Evolutionary conservation across 192 early-diverging fungal genomes (phyloP), one percentile per base, ranked within the genome.

Genomic region (Podila epigama): DNA sequence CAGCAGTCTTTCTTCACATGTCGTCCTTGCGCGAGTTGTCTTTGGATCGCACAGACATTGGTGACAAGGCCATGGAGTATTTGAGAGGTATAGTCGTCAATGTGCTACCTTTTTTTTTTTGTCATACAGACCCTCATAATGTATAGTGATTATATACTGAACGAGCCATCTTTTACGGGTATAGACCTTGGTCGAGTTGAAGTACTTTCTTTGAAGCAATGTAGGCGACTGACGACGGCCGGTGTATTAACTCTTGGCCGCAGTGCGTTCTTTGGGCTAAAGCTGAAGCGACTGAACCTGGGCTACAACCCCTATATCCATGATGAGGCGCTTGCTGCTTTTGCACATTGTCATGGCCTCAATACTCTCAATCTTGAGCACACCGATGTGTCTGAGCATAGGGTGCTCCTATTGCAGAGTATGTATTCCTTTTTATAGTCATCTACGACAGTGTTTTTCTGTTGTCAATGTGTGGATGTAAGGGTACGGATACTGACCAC

Each of bases 11-110:
- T 58, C 50, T 63, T 51, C 79, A 72, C 42, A 44, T 83, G 60
- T 59, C 32, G 1, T 62, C 62, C 7, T 59, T 85, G 20, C 68
- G 59, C 25, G 80, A 82, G 28, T 70, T 88, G 10, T 70, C 64
- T 55, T 60, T 86, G 18, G 86, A 86, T 39, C 68, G 81, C 11
- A 85, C 83, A 1, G 12, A 22, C 22, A 69, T 86, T 18, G 60
- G 75, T 11, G 83, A 88, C 51, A 80, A 69, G 37, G 53, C 69
- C 20, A 69, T 85, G 33, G 68, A 66, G n/a, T 73, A 82, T 27
- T 53, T 81, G 42, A 36, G 58, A 33, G 83, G 81, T 70, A 69
- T 60, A 27, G 27, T 12, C 18, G 64, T 11, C 13, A 35, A 32
- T 34, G 34, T 9, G 33, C 61, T 50, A 60, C 25, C 35, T 79